These are phyloP conservation scores for Xylaria nigripes DNA, from an alignment of 495 filamentous ascomycete species.

Conservation along the genomic window DNA sequence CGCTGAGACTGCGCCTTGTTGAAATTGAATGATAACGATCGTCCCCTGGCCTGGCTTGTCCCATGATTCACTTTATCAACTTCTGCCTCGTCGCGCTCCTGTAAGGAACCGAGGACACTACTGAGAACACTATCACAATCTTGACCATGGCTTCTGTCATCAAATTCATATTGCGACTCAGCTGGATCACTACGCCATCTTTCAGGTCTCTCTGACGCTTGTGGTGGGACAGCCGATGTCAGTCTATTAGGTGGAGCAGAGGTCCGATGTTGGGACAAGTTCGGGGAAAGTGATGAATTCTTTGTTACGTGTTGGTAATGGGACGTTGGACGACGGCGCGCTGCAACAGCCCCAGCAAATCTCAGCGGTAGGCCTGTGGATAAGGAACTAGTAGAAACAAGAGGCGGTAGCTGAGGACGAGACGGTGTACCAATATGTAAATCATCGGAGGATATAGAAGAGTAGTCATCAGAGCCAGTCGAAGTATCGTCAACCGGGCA, in stretches of 20 bases:
- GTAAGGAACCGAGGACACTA: background rate
- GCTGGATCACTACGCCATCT: background rate
- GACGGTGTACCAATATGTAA: conserved; percentile 17
- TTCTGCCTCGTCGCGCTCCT: conserved; percentile 1
- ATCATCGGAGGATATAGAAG: conserved; percentile 18
- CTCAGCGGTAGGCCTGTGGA: conserved; percentile 22
- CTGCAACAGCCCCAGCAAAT: conserved; percentile 11
- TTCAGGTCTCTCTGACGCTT: background rate
- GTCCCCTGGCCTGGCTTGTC: conserved; percentile 12
- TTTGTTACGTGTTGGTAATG: conserved; percentile 11
- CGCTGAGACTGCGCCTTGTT: conserved; percentile 14
- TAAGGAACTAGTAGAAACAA: conserved; percentile 16
- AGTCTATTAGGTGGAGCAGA: background rate
- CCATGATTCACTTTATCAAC: background rate
- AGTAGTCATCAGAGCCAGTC: conserved; percentile 16
- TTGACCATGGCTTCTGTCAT: background rate
- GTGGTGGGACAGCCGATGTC: background rate
- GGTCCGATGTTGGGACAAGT: background rate
- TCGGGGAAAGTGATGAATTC: background rate
- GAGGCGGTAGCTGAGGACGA: conserved; percentile 19
- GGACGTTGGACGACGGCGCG: conserved; percentile 4
- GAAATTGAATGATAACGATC: conserved; percentile 16
- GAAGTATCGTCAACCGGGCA: conserved; percentile 17
- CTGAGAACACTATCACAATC: background rate
- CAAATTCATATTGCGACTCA: background rate